Conservation (phyloP, 805 yeast genomes). For the Vanderwaltozyma polyspora region DNA sequence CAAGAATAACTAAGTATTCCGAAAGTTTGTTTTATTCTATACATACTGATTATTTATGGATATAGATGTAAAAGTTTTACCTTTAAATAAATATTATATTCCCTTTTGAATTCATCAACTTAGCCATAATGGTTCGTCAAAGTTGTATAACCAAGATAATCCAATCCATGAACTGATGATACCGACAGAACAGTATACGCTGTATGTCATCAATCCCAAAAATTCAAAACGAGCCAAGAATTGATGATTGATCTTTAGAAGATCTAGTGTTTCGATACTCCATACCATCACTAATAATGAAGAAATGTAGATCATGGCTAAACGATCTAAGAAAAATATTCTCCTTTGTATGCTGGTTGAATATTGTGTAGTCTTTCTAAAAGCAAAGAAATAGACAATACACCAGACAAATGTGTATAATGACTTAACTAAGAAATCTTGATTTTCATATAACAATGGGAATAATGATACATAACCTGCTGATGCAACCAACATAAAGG, state of each 20-base stretch:
- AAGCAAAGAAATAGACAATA: constrained; percentile 59
- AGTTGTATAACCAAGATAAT: constrained; percentile 77
- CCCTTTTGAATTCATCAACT: neutral
- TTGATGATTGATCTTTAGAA: constrained; percentile 44
- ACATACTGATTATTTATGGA: too few species aligned
- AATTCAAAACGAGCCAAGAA: constrained; percentile 56
- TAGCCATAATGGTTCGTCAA: constrained; percentile 62
- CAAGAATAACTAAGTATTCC: too few species aligned
- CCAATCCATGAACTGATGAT: constrained; percentile 81
- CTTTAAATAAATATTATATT: too few species aligned
- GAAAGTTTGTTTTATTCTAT: too few species aligned
- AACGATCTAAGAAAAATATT: constrained; percentile 60
- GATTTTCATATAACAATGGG: constrained; percentile 72
- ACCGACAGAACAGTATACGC: constrained; percentile 81
- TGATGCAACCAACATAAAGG: constrained; percentile 60
- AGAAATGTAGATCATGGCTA: constrained; percentile 53
- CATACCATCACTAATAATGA: constrained; percentile 58
- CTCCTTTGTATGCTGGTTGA: constrained; percentile 33
- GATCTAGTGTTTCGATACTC: constrained; percentile 35
- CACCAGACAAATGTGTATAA: constrained; percentile 79
- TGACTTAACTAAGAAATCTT: constrained; percentile 68
- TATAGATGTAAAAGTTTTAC: too few species aligned
- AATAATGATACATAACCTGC: constrained; percentile 82
- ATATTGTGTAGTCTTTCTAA: constrained; percentile 52
- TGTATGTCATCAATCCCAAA: constrained; percentile 65